Percentiles rank a stretch among this genome's conserved stretches.
phyloP scores from a whole-genome alignment of 2,329 filamentous ascomycete genomes.

The Scleromitrula shiraiana region DNA sequence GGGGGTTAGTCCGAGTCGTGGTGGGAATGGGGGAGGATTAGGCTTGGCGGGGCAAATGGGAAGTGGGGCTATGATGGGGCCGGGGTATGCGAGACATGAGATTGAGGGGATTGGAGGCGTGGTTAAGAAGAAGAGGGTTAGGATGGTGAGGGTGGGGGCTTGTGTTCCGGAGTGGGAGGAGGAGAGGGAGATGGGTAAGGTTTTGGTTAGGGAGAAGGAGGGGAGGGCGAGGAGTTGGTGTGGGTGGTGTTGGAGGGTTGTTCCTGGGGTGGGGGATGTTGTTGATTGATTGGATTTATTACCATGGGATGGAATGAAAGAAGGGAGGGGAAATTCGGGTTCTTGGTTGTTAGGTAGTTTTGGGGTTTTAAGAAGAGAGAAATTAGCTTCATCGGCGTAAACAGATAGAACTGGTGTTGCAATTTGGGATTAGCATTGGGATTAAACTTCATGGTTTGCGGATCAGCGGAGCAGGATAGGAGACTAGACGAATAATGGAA shows the following conservation, averaged over 20 bases:
- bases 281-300: constrained; percentile 8
- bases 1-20: constrained; percentile 14
- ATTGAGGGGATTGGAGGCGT: constrained; percentile 85
- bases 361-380: too few species aligned
- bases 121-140: constrained; percentile 81
- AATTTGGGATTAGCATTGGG: too few species aligned
- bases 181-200: constrained; percentile 57
- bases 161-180: constrained; percentile 82
- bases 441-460: too few species aligned
- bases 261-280: constrained; percentile 48
- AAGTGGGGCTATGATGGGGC: constrained; percentile 36
- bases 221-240: constrained; percentile 75
- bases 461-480: too few species aligned
- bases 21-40: constrained; percentile 14
- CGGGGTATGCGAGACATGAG: constrained; percentile 79
- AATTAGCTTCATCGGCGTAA: too few species aligned
- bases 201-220: constrained; percentile 61
- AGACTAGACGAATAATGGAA: too few species aligned
- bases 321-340: too few species aligned
- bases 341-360: too few species aligned
- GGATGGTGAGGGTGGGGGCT: constrained; percentile 71
- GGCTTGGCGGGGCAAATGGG: constrained; percentile 6
- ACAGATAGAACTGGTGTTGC: too few species aligned
- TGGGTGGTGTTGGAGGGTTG: constrained; percentile 77
- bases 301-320: neutral